Percentiles rank a stretch among this genome's conserved stretches.
Conservation (phyloP, 2,329 filamentous ascomycete genomes). For the Cordyceps cicadae region DNA sequence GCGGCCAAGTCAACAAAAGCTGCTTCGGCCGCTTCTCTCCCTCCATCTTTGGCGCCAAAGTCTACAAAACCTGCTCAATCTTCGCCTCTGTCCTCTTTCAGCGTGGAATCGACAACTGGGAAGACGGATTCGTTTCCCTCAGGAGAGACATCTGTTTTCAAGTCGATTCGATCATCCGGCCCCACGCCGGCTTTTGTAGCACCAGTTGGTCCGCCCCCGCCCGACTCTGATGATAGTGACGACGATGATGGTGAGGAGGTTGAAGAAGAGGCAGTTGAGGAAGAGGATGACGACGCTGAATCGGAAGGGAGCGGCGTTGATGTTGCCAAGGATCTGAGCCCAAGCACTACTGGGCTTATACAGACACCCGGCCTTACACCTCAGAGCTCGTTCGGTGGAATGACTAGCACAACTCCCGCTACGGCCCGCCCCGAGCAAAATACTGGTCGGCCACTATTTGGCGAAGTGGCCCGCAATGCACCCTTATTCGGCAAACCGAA, state of each 20-base stretch:
- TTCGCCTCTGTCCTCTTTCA: constrained; percentile 33
- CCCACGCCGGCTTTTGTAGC: constrained; percentile 9
- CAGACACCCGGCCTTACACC: constrained; percentile 46
- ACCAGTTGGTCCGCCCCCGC: constrained; percentile 24
- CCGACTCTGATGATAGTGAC: constrained; percentile 17
- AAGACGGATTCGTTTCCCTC: neutral
- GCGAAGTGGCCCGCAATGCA: constrained; percentile 41
- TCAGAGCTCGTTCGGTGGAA: constrained; percentile 49
- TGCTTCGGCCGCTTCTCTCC: constrained; percentile 20
- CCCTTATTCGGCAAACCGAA: constrained; percentile 46
- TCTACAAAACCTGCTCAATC: constrained; percentile 23
- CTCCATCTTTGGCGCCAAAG: constrained; percentile 26
- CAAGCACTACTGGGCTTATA: constrained; percentile 34
- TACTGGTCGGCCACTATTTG: constrained; percentile 41
- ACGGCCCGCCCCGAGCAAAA: constrained; percentile 33
- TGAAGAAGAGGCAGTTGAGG: constrained; percentile 33
- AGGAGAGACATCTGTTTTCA: constrained; percentile 2
- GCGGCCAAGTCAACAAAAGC: constrained; percentile 18
- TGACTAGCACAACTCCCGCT: constrained; percentile 31
- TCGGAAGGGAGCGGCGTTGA: constrained; percentile 56
- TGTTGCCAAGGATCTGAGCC: constrained; percentile 55
- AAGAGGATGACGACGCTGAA: constrained; percentile 39
- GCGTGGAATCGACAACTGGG: constrained; percentile 15
- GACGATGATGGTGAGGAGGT: constrained; percentile 32
- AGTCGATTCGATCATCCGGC: constrained; percentile 7